These are phyloP conservation scores for Amaranthus hypochondriacus DNA, from an alignment of 148 eudicot species.

Conservation along the genomic window DNA sequence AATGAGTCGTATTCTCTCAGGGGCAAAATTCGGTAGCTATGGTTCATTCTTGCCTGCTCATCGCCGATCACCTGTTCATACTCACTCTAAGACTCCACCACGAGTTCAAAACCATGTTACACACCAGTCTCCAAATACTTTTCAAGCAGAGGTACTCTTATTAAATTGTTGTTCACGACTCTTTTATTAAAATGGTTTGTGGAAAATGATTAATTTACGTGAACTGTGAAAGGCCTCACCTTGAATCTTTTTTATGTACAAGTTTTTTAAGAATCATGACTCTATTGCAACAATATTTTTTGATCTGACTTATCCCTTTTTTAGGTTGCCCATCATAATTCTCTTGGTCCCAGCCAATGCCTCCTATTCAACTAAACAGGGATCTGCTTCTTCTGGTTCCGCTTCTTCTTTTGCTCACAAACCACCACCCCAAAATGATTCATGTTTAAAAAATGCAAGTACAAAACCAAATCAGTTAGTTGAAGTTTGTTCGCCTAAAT, in stretches of 20 bases:
- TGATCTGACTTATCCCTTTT: conserved; percentile 23
- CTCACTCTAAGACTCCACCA: conserved; percentile 55
- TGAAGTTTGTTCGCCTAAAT: conserved; percentile 37
- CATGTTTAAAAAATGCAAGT: conserved; percentile 30
- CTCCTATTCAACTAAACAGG: conserved; percentile 42
- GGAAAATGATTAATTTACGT: background rate
- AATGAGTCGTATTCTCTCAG: conserved; percentile 35
- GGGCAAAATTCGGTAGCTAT: conserved; percentile 88
- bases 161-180: background rate
- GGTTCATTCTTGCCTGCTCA: conserved; percentile 87
- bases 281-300: background rate
- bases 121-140: conserved; percentile 47
- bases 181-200: background rate
- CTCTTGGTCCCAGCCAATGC: conserved; percentile 44
- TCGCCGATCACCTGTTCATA: conserved; percentile 67
- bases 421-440: conserved; percentile 29
- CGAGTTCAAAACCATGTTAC: conserved; percentile 42
- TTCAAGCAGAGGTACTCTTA: conserved; percentile 56
- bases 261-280: background rate
- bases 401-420: conserved; percentile 33
- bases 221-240: background rate
- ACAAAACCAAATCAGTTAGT: conserved; percentile 31
- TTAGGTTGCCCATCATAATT: conserved; percentile 49
- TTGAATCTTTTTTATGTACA: background rate
- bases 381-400: conserved; percentile 33